These are phyloP conservation scores for Ceriops decandra DNA, from an alignment of 345 rosid species.

Conservation along the genomic window DNA sequence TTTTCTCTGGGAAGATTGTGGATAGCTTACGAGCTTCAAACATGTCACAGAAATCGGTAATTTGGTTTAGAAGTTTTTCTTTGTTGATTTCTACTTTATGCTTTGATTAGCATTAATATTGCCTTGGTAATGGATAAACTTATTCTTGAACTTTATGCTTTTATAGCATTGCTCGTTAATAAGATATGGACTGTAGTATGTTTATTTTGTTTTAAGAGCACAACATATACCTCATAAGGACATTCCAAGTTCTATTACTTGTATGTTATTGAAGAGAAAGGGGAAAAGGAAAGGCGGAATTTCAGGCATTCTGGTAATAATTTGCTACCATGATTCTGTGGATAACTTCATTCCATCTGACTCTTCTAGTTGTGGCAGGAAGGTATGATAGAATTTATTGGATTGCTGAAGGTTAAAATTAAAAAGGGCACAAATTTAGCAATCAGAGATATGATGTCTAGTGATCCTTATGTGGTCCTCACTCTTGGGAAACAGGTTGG, in stretches of 20 bases:
- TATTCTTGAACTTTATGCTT: neutral
- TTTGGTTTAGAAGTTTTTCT: neutral
- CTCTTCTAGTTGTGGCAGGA: slow-evolving; percentile 46
- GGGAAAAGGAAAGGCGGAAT: too few species aligned
- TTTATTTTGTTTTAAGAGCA: too few species aligned
- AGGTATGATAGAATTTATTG: slow-evolving; percentile 86
- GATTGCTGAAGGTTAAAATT: slow-evolving; percentile 70
- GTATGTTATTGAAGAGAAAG: neutral
- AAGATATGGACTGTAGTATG: too few species aligned
- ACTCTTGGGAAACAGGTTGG: slow-evolving; percentile 81
- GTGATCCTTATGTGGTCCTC: slow-evolving; percentile 90
- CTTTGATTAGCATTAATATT: neutral
- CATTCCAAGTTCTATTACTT: slow-evolving; percentile 7
- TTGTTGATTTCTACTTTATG: neutral
- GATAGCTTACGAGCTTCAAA: slow-evolving; percentile 61
- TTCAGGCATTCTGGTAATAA: neutral
- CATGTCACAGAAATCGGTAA: slow-evolving; percentile 52
- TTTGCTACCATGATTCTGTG: slow-evolving; percentile 1
- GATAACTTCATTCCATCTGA: slow-evolving; percentile 14
- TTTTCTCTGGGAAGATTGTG: slow-evolving; percentile 53
- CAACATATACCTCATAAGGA: neutral
- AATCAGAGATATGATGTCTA: slow-evolving; percentile 86
- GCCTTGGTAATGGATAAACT: slow-evolving; percentile 6
- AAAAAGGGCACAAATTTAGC: slow-evolving; percentile 75
- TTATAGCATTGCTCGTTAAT: neutral